A percentile compares a stretch with the other conserved stretches of the same genome.
Conservation (phyloP, 2,329 filamentous ascomycete species). For the Diaporthe aspalathi region DNA sequence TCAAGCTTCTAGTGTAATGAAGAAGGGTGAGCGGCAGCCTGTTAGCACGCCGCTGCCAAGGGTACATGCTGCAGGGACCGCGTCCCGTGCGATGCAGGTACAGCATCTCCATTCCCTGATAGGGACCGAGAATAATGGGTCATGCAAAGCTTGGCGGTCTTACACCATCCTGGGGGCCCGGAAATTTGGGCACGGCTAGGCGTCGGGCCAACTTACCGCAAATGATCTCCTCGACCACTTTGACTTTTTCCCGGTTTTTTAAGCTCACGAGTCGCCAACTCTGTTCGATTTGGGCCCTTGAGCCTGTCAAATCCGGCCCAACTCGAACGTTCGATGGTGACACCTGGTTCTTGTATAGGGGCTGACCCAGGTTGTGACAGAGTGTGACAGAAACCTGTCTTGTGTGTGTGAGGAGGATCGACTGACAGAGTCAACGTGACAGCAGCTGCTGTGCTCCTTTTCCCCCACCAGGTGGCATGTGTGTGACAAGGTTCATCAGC, state of each 20-base stretch:
- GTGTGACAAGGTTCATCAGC: constrained; percentile 12
- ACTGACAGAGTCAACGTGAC: constrained; percentile 13
- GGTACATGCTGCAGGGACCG: constrained; percentile 30
- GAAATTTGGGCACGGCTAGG: constrained; percentile 24
- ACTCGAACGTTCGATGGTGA: background rate
- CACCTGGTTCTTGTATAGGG: background rate
- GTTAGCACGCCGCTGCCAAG: constrained; percentile 13
- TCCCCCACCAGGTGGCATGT: background rate
- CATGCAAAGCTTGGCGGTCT: constrained; percentile 27
- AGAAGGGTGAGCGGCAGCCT: constrained; percentile 8
- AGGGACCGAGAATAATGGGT: constrained; percentile 24
- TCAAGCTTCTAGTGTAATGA: constrained; percentile 21
- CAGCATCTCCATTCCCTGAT: constrained; percentile 15
- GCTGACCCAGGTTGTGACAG: background rate
- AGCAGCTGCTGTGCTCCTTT: background rate
- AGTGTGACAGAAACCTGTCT: background rate
- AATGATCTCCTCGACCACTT: constrained; percentile 9
- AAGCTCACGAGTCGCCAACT: constrained; percentile 26
- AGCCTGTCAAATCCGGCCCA: constrained; percentile 1
- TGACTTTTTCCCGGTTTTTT: constrained; percentile 28
- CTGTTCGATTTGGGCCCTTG: background rate
- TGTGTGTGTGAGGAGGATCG: background rate
- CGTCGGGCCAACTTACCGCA: constrained; percentile 21
- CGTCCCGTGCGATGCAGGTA: constrained; percentile 15
- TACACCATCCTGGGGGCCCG: constrained; percentile 19